Base-by-base conservation (phyloP, 2,329 filamentous ascomycete species). In the Diaporthe nobilis region DNA sequence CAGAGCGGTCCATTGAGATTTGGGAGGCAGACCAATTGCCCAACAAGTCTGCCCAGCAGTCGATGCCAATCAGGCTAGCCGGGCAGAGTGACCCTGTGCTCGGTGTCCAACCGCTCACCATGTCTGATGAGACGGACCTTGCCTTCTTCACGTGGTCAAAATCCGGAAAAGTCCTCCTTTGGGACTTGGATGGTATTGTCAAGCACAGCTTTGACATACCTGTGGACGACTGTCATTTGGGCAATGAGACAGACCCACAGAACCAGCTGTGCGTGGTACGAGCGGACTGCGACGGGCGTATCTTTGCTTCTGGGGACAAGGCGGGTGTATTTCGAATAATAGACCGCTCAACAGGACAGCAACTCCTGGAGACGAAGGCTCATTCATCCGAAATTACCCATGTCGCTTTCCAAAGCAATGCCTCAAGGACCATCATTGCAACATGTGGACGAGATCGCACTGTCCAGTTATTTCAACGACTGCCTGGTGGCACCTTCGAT, bases 111-210 rank as follows among this genome's bases (percentile, higher is more conserved):
- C 84, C 92, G 0, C 85, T 98, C 6, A 83, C 88, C 4, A 86
- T 86, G 31, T 88, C 91, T 0, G 94, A 94, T 75, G 82, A 86
- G 6, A 85, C 91, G 34, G 87, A 90, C 31, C 92, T 95, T 0
- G 90, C 92, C 12, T 98, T 98, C 81, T 92, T 96, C 78, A 98
- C 96, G 0, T 99, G 96, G 94, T 96, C 96, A 2, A 91, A 90
- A 31, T 92, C 92, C 71, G 97, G 97, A 7, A 92, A 90, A 22
- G 90, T 98, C 70, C 90, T 94, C 34, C 94, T 98, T 79, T 99
- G 97, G 97, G 90, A 92, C 79, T 83, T 92, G 20, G 89, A 94
- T 67, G 97, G 96, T 31, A 89, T 88, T 71, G 90, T 93, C 77
- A 92, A 90, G 79, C 88, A 89, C 22, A 91, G 91, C 2, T 86